Base-by-base conservation (phyloP, 805 yeast genomes). In the Brettanomyces naardenensis region DNA sequence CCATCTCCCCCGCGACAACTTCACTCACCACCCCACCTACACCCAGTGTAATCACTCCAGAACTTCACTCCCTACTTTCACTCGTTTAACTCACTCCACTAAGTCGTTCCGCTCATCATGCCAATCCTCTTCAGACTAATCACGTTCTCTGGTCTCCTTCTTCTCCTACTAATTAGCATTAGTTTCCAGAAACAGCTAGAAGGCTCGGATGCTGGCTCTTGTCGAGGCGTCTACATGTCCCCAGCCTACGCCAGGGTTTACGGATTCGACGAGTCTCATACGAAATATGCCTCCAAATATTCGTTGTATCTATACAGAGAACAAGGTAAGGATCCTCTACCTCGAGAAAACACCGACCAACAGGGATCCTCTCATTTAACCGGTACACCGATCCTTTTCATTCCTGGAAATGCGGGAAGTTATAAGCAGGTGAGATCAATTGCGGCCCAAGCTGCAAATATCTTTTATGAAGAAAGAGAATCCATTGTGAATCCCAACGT, bases 391-490 rank as follows among this genome's bases (percentile, higher is more conserved):
- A 88, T 87, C 1, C 62, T 92, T 13, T 92, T 92, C 58, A 82
- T 94, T 29, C 98, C 98, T 1, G 99, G 99, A 1, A 92, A 94
- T 54, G 98, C 98, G 0, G 99, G 99, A 1, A 80, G 94, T 40
- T 88, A 76, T 57, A 74, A 77, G 46, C 99, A 92, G 58, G 95
- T 75, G 7, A 66, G 98, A 37, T 85, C 96, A 1, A 73, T 90
- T n/a, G 97, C 97, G 1, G 78, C 97, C 1, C 82, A 81, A 46
- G 65, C 84, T 19, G 71, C 95, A 1, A 67, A 69, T 30, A 48
- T 72, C 3, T 80, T 65, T 47, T 69, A 64, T 45, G 69, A 70
- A 3, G 13, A 31, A 10, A 18, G 3, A 20, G 26, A 3, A 18
- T 9, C 7, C 6, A 19, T 18, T n/a, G 42, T 52, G 33, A 57